phyloP scores from a whole-genome alignment of 768 basidiomycete genomes.

The Paxillus rubicundulus region DNA sequence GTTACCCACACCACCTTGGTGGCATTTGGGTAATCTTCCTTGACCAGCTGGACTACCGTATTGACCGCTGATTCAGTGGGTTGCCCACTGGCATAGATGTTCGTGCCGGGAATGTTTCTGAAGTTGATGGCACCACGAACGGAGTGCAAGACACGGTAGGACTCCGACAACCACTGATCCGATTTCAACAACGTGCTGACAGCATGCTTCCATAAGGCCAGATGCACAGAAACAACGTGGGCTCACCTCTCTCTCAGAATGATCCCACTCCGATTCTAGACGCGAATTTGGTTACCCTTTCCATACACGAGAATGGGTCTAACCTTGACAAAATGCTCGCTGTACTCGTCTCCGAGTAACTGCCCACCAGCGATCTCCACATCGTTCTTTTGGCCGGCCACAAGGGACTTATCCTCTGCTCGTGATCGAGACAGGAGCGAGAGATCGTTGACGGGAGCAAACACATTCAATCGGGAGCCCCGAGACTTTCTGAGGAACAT shows the following conservation, averaged over 20 bases:
- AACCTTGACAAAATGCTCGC: constrained; percentile 89
- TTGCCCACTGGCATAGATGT: constrained; percentile 91
- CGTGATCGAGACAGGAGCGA: constrained; percentile 75
- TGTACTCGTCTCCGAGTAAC: constrained; percentile 93
- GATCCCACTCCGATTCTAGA: constrained; percentile 86
- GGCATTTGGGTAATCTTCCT: constrained; percentile 54
- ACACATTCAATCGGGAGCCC: constrained; percentile 83
- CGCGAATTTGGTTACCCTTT: background rate
- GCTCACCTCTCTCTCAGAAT: constrained; percentile 85
- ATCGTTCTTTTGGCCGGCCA: constrained; percentile 71
- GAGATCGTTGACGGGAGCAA: constrained; percentile 87
- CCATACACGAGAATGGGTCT: constrained; percentile 9
- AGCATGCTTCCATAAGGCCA: background rate
- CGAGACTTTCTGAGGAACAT: constrained; percentile 78
- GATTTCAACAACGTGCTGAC: constrained; percentile 83
- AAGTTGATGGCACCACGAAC: constrained; percentile 96
- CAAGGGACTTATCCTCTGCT: constrained; percentile 51
- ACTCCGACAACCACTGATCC: constrained; percentile 84
- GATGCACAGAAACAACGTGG: constrained; percentile 5
- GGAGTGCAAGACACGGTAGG: constrained; percentile 58
- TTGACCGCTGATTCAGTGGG: constrained; percentile 85
- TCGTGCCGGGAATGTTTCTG: constrained; percentile 74
- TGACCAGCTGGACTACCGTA: constrained; percentile 68
- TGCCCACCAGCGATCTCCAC: constrained; percentile 77
- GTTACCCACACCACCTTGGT: constrained; percentile 84